Conservation (phyloP, 169 alveolate species). For the Plasmodium malariae region DNA sequence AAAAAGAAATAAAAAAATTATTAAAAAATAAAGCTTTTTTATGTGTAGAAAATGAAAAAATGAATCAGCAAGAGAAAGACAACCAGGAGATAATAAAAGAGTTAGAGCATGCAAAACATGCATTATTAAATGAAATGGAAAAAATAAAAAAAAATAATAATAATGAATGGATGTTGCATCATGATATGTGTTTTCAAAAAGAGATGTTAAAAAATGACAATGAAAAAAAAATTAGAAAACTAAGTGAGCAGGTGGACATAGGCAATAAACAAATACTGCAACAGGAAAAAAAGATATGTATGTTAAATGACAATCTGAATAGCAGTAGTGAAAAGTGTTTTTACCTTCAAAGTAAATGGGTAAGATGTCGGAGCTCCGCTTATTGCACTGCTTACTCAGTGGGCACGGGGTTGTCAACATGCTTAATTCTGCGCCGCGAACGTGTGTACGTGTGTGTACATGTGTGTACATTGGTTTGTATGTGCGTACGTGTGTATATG, state of each 20-base stretch:
- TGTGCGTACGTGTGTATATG: neutral
- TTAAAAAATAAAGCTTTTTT: neutral
- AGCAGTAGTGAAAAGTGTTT: slow-evolving; percentile 5
- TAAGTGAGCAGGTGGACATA: neutral
- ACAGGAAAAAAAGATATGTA: slow-evolving; percentile 35
- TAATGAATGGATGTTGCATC: too few species aligned
- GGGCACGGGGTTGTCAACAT: too few species aligned
- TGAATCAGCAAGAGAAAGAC: slow-evolving; percentile 10
- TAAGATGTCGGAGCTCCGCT: too few species aligned
- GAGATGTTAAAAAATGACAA: neutral
- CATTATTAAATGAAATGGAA: slow-evolving; percentile 30
- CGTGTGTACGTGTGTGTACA: too few species aligned
- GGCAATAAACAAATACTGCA: neutral
- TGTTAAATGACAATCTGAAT: slow-evolving; percentile 38
- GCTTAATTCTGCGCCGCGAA: too few species aligned
- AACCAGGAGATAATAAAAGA: slow-evolving; percentile 25
- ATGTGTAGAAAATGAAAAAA: slow-evolving; percentile 18
- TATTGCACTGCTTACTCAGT: too few species aligned
- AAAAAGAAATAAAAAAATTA: slow-evolving; percentile 11
- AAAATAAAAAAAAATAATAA: slow-evolving; percentile 10
- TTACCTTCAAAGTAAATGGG: slow-evolving; percentile 36
- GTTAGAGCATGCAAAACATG: slow-evolving; percentile 16
- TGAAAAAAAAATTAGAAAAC: neutral
- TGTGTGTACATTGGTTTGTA: too few species aligned
- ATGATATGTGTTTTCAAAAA: slow-evolving; percentile 13